Base-by-base conservation (phyloP, 352 stramenopile species). In the Pythium grandisporangium region DNA sequence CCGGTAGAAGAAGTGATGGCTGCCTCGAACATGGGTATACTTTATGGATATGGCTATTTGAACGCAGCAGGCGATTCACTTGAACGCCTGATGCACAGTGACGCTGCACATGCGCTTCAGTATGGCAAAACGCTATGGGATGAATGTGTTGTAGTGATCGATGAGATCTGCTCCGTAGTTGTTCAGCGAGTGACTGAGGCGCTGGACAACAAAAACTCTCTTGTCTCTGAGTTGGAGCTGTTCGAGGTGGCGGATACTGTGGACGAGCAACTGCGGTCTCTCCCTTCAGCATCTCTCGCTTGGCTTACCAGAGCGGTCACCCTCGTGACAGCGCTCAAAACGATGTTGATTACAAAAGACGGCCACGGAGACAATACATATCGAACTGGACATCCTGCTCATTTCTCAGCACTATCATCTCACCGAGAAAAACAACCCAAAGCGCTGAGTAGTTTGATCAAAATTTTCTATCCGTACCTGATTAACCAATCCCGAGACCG, bases 391-490 rank as follows among this genome's bases (percentile, higher is more conserved):
- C n/a, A n/a, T n/a, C n/a, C n/a, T n/a, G n/a, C n/a, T n/a, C n/a
- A n/a, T n/a, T n/a, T n/a, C n/a, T n/a, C n/a, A n/a, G n/a, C n/a
- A n/a, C n/a, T n/a, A n/a, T 38, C 33, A 11, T 38, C 33, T 38
- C 33, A 38, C 11, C 19, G 21, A 17, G 5, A 8, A 20, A 16
- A 40, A 2, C 4, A 37, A 8, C 37, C 52, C 4, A 5, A 16
- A 23, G 65, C 59, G 8, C 32, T 86, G 8, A 79, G 52, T 30
- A 37, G 17, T 5, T 38, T 89, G 12, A 26, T 84, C 4, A 71
- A 70, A 35, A 46, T 84, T 10, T 86, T 83, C 34, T 89, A 89
- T 37, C 75, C 75, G 20, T 86, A 89, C 35, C 23, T 89, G 25
- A 51, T 77, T 0, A 82, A 63, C 30, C 40, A 77, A 17, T 42